Evolutionary conservation across 2,329 filamentous ascomycete genomes (phyloP).

Genomic region (Penicillium sp.): DNA sequence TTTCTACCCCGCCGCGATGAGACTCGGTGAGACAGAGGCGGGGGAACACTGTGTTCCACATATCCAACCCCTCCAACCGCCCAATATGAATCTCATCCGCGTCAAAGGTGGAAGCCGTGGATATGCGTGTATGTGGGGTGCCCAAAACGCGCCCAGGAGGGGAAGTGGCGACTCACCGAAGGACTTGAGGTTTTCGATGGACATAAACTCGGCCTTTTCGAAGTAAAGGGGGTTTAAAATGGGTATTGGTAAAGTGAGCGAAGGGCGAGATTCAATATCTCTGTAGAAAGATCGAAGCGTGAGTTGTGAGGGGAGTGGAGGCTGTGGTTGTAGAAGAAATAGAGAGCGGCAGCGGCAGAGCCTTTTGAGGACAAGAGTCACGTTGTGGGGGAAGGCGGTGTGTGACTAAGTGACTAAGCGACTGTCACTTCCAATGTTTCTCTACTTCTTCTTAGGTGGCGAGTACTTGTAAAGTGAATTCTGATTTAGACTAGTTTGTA

Average conservation of each 20-base stretch:
- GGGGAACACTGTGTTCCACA: constrained; percentile 1
- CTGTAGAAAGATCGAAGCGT: constrained; percentile 27
- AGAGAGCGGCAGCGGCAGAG: constrained; percentile 32
- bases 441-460: neutral
- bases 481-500: neutral
- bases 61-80: neutral
- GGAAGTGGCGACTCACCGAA: constrained; percentile 68
- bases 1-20: constrained; percentile 40
- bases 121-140: constrained; percentile 8
- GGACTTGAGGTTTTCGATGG: constrained; percentile 98
- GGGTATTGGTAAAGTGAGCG: constrained; percentile 34
- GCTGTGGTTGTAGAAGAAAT: constrained; percentile 31
- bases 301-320: constrained; percentile 17
- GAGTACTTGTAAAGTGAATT: neutral
- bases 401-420: constrained; percentile 29
- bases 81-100: neutral
- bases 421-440: constrained; percentile 8
- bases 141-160: constrained; percentile 15
- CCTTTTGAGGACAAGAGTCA: constrained; percentile 38
- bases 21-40: constrained; percentile 12
- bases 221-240: constrained; percentile 52
- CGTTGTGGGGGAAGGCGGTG: constrained; percentile 38
- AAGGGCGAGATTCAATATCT: constrained; percentile 37
- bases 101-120: neutral
- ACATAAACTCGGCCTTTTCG: constrained; percentile 86